A percentile compares a stretch with the other conserved stretches of the same genome.
phyloP scores from a whole-genome alignment of 2,329 filamentous ascomycete genomes.

The Sphaerulina vaccinii region DNA sequence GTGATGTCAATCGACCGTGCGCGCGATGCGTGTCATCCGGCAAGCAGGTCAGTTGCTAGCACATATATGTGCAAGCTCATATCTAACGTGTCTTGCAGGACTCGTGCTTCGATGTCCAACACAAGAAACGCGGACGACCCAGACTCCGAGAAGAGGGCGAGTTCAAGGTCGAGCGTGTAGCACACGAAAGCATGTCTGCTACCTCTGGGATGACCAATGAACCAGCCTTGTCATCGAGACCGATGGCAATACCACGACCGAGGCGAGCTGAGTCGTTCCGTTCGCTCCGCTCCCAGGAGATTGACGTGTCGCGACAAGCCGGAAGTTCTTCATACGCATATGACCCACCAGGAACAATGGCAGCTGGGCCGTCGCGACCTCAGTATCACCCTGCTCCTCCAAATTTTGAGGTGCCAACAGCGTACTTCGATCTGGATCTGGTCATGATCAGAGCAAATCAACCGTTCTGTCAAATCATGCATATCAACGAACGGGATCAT shows the following conservation, averaged over 20 bases:
- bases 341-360: slow-evolving; percentile 21
- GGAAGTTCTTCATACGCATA: slow-evolving; percentile 21
- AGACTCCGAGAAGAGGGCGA: slow-evolving; percentile 66
- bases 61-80: not conserved
- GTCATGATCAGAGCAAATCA: slow-evolving; percentile 48
- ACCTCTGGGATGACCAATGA: slow-evolving; percentile 10
- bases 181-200: slow-evolving; percentile 16
- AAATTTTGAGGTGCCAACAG: slow-evolving; percentile 36
- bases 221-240: not conserved
- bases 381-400: slow-evolving; percentile 15
- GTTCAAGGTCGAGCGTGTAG: slow-evolving; percentile 27
- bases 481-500: slow-evolving; percentile 38
- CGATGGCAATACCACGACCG: slow-evolving; percentile 16
- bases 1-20: slow-evolving; percentile 70
- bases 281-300: slow-evolving; percentile 34
- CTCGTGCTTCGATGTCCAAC: slow-evolving; percentile 76
- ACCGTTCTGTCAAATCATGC: slow-evolving; percentile 46
- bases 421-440: slow-evolving; percentile 50
- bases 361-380: slow-evolving; percentile 20
- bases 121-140: slow-evolving; percentile 80
- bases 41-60: slow-evolving; percentile 56
- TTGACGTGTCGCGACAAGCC: slow-evolving; percentile 27
- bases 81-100: slow-evolving; percentile 52
- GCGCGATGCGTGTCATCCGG: slow-evolving; percentile 74
- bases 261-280: slow-evolving; percentile 37